Evolutionary conservation across 2,329 filamentous ascomycete species (phyloP).

Genomic region (Diaporthe ilicicola): DNA sequence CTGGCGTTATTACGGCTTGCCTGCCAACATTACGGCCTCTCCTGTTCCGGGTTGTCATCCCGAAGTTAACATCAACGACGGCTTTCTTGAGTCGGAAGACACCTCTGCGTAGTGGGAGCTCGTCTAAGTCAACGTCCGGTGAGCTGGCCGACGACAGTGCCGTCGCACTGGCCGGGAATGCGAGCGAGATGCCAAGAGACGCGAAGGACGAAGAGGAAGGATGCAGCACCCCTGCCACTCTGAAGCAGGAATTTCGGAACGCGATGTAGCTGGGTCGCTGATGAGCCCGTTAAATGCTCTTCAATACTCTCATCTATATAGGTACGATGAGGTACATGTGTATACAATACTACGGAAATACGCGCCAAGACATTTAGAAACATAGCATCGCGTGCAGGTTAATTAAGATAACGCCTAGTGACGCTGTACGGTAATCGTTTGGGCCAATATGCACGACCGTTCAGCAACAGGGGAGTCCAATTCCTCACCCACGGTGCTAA

Average conservation of each 20-base stretch:
- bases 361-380: no score
- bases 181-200: neutral
- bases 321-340: no score
- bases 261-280: neutral
- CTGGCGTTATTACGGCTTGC: conserved; percentile 19
- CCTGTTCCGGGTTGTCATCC: neutral
- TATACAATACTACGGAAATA: no score
- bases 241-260: conserved; percentile 3
- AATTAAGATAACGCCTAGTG: no score
- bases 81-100: conserved; percentile 2
- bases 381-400: no score
- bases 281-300: no score
- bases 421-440: no score
- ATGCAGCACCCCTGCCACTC: neutral
- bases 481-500: no score
- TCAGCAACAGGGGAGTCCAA: no score
- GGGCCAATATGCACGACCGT: no score
- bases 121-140: neutral
- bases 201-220: neutral
- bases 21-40: conserved; percentile 35
- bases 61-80: neutral
- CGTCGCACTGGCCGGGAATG: neutral
- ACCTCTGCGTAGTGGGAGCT: neutral
- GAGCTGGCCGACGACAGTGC: neutral
- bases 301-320: no score